phyloP scores from a whole-genome alignment of 768 basidiomycete species.

The Trametes cubensis region DNA sequence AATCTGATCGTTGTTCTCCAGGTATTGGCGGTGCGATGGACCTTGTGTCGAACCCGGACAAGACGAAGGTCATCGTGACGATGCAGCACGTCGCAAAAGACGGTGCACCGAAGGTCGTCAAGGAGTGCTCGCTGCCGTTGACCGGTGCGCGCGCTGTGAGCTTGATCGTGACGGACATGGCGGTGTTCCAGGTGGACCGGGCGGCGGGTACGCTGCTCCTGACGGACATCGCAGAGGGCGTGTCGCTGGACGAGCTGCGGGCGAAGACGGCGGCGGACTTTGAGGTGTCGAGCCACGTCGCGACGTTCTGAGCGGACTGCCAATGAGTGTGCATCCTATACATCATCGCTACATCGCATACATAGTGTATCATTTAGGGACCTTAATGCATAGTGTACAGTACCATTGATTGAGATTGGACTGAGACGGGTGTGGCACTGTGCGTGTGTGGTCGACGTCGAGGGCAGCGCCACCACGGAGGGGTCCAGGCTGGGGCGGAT shows the following conservation, averaged over 20 bases:
- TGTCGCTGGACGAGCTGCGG: constrained; percentile 77
- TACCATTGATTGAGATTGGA: constrained; percentile 6
- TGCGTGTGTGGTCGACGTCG: no score
- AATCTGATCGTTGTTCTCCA: constrained; percentile 31
- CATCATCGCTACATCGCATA: constrained; percentile 13
- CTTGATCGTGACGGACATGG: constrained; percentile 88
- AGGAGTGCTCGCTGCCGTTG: constrained; percentile 78
- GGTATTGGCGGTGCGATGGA: constrained; percentile 96
- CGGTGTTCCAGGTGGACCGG: constrained; percentile 85
- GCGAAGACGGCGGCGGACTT: constrained; percentile 85
- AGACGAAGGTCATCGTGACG: constrained; percentile 86
- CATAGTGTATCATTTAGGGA: constrained; percentile 19
- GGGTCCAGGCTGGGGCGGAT: not conserved
- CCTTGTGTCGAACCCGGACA: constrained; percentile 91
- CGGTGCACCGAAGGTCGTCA: constrained; percentile 83
- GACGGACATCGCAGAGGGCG: constrained; percentile 80
- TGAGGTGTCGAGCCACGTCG: constrained; percentile 55
- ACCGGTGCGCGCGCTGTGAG: constrained; percentile 87
- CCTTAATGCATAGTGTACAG: constrained; percentile 18
- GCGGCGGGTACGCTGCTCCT: constrained; percentile 69
- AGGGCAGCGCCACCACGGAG: constrained; percentile 3
- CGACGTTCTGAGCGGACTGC: constrained; percentile 42
- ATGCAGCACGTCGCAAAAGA: constrained; percentile 91
- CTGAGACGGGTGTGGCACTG: not conserved
- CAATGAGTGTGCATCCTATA: constrained; percentile 5